Evolutionary conservation across 768 basidiomycete genomes (phyloP), one percentile per base, ranked within the genome.

Genomic region (Pulveroboletus sp.): DNA sequence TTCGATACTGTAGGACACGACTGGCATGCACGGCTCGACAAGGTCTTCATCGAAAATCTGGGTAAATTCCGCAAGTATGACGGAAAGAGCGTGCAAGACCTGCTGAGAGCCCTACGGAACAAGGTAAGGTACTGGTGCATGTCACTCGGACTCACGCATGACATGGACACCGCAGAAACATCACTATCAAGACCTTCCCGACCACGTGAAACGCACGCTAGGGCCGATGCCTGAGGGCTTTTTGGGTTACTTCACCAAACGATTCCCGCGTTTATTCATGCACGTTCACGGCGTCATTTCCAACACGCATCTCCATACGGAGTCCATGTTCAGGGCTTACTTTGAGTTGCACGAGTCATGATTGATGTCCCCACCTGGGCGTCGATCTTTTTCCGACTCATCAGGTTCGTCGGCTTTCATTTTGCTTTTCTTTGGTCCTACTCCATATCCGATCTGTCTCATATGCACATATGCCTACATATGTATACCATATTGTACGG

Each of bases 41-140:
- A 85, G 58, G 73, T 85, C 12, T 91, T 99, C 68, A 83, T 93
- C 45, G 94, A 95, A 52, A 98, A 93, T 65, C 70, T 99, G 45
- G 94, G 95, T 46, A 98, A 98, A 68, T 98, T 93, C 70, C 77
- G 96, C 58, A 99, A 98, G 68, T 99, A 99, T 63, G 92, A 98
- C 63, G 91, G 89, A 17, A 75, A 75, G 61, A 89, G 86, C 45
- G 87, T 98, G 10, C 89, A 96, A 56, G 96, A 99, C 71, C 71
- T 99, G 9, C 67, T 99, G 41, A 79, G 96, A 44, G 96, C 96
- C 5, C 71, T 99, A 61, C 77, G 96, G 55, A 99, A 98, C 68
- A 98, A 99, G 79, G 93, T 92, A 49, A 36, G 82, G 67, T 5
- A 8, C 40, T 23, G 46, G 13, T 13, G 22, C 42, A 31, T 44